Evolutionary conservation across 768 basidiomycete genomes (phyloP).

Genomic region (Macrolepiota albuminosa): DNA sequence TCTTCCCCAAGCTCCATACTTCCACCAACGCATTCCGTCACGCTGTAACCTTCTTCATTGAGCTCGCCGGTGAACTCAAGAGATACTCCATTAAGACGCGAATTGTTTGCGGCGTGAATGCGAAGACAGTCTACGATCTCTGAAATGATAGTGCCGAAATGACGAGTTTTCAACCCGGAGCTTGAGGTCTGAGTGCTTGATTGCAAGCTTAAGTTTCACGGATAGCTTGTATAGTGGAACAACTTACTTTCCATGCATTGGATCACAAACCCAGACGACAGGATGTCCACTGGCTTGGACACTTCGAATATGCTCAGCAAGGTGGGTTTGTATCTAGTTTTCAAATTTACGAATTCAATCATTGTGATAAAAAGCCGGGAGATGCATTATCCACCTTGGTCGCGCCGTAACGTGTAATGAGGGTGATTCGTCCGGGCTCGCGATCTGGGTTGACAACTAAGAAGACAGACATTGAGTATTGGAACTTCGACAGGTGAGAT

Average conservation of each 20-base stretch:
- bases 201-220: not conserved
- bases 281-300: constrained; percentile 81
- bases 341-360: not conserved
- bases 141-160: constrained; percentile 83
- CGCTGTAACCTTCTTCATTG: constrained; percentile 86
- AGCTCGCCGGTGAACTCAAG: constrained; percentile 92
- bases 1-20: constrained; percentile 93
- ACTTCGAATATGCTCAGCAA: constrained; percentile 75
- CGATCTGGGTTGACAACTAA: constrained; percentile 84
- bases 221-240: not conserved
- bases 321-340: constrained; percentile 63
- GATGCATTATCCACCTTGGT: constrained; percentile 49
- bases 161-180: constrained; percentile 82
- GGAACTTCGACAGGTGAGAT: not conserved
- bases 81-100: constrained; percentile 78
- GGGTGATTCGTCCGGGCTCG: constrained; percentile 76
- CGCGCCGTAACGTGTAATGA: constrained; percentile 94
- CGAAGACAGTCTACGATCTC: constrained; percentile 81
- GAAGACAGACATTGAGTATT: not conserved
- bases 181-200: constrained; percentile 79
- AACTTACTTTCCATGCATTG: constrained; percentile 98
- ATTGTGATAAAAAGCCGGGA: not conserved
- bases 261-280: constrained; percentile 93
- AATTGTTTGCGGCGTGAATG: constrained; percentile 72
- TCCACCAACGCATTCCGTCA: constrained; percentile 95